Percentiles rank a stretch among this genome's conserved stretches.
Conservation (phyloP, 345 rosid genomes). For the Raphanus raphanistrum region DNA sequence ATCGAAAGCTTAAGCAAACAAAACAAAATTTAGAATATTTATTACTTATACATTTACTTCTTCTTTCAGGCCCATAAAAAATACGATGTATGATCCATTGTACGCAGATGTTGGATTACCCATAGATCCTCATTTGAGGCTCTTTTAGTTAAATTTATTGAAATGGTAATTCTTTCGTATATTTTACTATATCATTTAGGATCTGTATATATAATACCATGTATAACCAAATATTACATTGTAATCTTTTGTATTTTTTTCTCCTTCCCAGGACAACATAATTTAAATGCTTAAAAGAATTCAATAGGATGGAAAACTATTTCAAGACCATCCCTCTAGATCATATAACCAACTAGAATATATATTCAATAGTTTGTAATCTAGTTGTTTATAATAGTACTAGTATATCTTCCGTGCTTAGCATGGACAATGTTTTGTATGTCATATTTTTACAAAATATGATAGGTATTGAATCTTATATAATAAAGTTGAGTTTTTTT, state of each 20-base stretch:
- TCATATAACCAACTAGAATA: neutral
- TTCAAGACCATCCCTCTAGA: neutral
- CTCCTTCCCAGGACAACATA: neutral
- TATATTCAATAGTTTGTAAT: neutral
- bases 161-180: slow-evolving; percentile 15
- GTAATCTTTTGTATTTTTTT: neutral
- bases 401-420: too few relatives aligned
- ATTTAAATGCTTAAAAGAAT: neutral
- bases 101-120: slow-evolving; percentile 28
- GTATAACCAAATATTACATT: neutral
- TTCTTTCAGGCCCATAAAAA: slow-evolving; percentile 14
- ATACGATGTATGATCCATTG: slow-evolving; percentile 22
- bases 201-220: neutral
- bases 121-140: slow-evolving; percentile 30
- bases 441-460: too few relatives aligned
- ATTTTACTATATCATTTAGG: neutral
- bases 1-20: neutral
- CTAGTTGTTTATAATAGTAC: neutral
- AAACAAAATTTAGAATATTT: neutral
- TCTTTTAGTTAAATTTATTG: neutral
- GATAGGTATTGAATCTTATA: too few relatives aligned
- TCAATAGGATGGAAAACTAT: slow-evolving; percentile 5
- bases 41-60: neutral
- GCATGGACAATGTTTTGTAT: too few relatives aligned
- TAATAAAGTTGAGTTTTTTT: too few relatives aligned